Evolutionary conservation across 1,284 basidiomycete species (phyloP).

Genomic region (Microbotryum lychnidis-dioicae): DNA sequence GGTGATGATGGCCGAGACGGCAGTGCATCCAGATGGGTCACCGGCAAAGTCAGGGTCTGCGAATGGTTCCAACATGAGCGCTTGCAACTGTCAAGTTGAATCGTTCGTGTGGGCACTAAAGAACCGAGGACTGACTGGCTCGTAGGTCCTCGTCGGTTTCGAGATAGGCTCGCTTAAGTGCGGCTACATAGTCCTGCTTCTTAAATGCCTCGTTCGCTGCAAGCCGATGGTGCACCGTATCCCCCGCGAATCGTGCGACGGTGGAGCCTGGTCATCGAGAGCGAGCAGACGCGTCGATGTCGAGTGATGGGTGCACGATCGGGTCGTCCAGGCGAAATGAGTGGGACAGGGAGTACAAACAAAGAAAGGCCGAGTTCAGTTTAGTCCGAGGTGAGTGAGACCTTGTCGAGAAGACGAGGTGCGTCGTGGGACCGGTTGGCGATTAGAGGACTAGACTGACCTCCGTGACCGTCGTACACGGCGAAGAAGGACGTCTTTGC

Average conservation of each 20-base stretch:
- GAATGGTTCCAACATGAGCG: background rate
- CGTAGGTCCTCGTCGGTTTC: conserved; percentile 91
- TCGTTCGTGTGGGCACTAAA: background rate
- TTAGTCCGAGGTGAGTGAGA: no score
- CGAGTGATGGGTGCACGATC: background rate
- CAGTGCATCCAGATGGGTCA: conserved; percentile 95
- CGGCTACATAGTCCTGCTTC: conserved; percentile 60
- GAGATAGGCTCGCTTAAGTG: conserved; percentile 82
- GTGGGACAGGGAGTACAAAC: background rate
- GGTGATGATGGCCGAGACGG: conserved; percentile 79
- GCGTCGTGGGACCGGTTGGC: no score
- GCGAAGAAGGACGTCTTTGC: conserved; percentile 72
- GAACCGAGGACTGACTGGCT: conserved; percentile 52
- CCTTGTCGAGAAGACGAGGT: no score
- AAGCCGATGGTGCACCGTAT: conserved; percentile 77
- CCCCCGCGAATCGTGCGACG: conserved; percentile 83
- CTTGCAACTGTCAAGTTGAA: background rate
- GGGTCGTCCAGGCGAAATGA: background rate
- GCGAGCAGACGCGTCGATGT: background rate
- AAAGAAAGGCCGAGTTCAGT: no score
- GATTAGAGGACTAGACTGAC: conserved; percentile 47
- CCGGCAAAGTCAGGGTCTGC: conserved; percentile 74
- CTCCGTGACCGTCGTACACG: conserved; percentile 98
- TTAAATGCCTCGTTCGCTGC: conserved; percentile 64
- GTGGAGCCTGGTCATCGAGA: conserved; percentile 55